Conservation (phyloP, 2,329 filamentous ascomycete genomes). For the Zasmidium citrigriseum region DNA sequence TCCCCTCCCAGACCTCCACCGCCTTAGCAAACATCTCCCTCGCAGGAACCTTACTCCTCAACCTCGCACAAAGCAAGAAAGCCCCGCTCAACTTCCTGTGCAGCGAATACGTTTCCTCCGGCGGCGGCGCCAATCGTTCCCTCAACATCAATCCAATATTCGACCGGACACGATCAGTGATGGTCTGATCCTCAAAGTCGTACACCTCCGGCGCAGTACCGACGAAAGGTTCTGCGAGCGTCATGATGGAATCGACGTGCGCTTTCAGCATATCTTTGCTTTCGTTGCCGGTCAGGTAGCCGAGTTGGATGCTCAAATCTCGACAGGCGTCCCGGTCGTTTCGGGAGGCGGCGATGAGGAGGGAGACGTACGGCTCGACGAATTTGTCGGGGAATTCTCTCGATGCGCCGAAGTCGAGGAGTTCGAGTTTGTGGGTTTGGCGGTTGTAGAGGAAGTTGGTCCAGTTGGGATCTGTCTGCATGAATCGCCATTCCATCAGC, state of each 20-base stretch:
- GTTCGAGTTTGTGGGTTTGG: slow-evolving; percentile 67
- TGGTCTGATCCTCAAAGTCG: slow-evolving; percentile 91
- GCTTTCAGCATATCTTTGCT: slow-evolving; percentile 84
- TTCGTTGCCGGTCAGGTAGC: slow-evolving; percentile 91
- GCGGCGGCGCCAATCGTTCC: slow-evolving; percentile 84
- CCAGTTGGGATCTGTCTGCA: slow-evolving; percentile 99
- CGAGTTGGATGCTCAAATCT: slow-evolving; percentile 43
- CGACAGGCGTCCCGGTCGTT: slow-evolving; percentile 36
- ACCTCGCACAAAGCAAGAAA: slow-evolving; percentile 83
- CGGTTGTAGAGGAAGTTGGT: slow-evolving; percentile 96
- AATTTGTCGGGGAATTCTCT: slow-evolving; percentile 82
- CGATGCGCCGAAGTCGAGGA: slow-evolving; percentile 93
- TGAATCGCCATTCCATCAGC: slow-evolving; percentile 92
- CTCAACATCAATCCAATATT: slow-evolving; percentile 92
- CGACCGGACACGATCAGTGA: slow-evolving; percentile 85
- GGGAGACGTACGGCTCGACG: slow-evolving; percentile 73
- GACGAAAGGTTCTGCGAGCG: slow-evolving; percentile 88
- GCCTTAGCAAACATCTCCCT: slow-evolving; percentile 73
- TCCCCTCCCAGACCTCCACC: slow-evolving; percentile 39
- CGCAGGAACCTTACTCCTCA: slow-evolving; percentile 82
- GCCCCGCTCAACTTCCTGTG: slow-evolving; percentile 95
- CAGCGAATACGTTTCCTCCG: slow-evolving; percentile 95
- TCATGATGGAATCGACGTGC: slow-evolving; percentile 83
- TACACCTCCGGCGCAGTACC: slow-evolving; percentile 76
- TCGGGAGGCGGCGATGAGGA: slow-evolving; percentile 77